phyloP scores from a whole-genome alignment of 139 green algal genomes.

The Raphidocelis subcapitata region DNA sequence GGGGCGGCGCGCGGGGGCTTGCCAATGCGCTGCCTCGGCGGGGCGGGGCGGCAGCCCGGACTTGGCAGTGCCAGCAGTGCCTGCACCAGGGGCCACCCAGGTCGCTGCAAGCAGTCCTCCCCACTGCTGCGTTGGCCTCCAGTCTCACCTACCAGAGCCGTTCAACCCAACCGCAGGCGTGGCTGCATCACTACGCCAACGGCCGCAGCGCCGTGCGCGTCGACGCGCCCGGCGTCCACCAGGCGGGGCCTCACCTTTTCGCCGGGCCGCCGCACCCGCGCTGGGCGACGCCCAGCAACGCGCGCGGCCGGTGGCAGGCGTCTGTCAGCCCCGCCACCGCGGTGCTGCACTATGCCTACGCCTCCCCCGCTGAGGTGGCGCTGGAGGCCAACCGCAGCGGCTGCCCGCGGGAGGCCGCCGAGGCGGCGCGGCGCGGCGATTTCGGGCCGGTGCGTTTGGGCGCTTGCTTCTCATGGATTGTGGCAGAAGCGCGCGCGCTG shows the following conservation, averaged over 20 bases:
- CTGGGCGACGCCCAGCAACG: conserved; percentile 20
- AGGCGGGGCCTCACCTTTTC: conserved; percentile 25
- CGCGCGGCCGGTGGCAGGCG: conserved; percentile 13
- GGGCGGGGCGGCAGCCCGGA: no score
- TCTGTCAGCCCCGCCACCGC: conserved; percentile 10
- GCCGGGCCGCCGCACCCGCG: conserved; percentile 5
- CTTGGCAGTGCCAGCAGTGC: no score
- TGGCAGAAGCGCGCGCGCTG: no score
- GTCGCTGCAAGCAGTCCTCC: no score
- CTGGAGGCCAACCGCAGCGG: conserved; percentile 13
- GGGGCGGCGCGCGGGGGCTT: not conserved
- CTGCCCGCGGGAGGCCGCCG: conserved; percentile 5
- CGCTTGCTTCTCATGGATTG: no score
- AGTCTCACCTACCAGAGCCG: no score
- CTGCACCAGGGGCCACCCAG: no score
- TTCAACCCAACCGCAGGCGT: conserved; percentile 32
- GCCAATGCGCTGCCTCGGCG: no score
- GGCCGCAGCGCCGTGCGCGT: conserved; percentile 55
- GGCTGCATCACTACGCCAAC: conserved; percentile 56
- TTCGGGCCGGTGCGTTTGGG: not conserved
- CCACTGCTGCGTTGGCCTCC: no score
- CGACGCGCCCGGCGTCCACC: conserved; percentile 7
- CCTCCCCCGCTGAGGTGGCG: conserved; percentile 14
- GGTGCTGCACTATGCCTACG: conserved; percentile 28
- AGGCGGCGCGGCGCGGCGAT: conserved; percentile 15